Evolutionary conservation across 2,329 filamentous ascomycete species (phyloP), one percentile per base, ranked within the genome.

Genomic region (Daldinia sp.): DNA sequence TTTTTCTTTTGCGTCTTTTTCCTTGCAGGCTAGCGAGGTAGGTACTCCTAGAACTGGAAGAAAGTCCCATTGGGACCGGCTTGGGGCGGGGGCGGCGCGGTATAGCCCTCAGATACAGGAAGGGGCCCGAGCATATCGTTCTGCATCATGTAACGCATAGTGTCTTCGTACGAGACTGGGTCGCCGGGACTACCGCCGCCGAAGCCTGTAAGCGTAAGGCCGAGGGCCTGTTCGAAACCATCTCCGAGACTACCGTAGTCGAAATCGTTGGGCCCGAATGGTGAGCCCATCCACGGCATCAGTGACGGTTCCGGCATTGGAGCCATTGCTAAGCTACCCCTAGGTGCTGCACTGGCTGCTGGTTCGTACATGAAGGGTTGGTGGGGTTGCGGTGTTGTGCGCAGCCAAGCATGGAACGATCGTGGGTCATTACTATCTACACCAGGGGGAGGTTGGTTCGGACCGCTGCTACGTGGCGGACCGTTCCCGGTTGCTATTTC

Each of bases 401-500:
- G 69, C 39, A 73, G 63, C 72, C 72, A 77, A 7, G 51, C 6
- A 70, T 46, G 70, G 72, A 58, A 72, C 41, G 74, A 60, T 23
- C 60, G 63, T 10, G 48, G 35, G 13, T 58, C 26, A 56, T 68
- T 66, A 64, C 74, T 64, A 69, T 72, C 68, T 64, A 72, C 54
- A 65, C 46, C 73, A 39, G 67, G 50, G 42, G 70, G 50, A 61
- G 62, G 61, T 51, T 48, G 51, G 62, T 61, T 71, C 46, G 71
- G 72, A 48, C 61, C 50, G 37, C 63, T 70, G 13, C 67, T 67
- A 12, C 72, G 73, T 37, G 77, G 71, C 5, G 76, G 76, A 48
- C 83, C 81, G 56, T 83, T 82, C 37, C 79, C 65, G 2, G 83
- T 84, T n/a, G 86, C 86, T 37, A 88, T 83, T 72, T 88, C 87